A percentile compares a stretch with the other conserved stretches of the same genome.
These are phyloP conservation scores for Malus fusca DNA, from an alignment of 306 rosid species.

Conservation along the genomic window DNA sequence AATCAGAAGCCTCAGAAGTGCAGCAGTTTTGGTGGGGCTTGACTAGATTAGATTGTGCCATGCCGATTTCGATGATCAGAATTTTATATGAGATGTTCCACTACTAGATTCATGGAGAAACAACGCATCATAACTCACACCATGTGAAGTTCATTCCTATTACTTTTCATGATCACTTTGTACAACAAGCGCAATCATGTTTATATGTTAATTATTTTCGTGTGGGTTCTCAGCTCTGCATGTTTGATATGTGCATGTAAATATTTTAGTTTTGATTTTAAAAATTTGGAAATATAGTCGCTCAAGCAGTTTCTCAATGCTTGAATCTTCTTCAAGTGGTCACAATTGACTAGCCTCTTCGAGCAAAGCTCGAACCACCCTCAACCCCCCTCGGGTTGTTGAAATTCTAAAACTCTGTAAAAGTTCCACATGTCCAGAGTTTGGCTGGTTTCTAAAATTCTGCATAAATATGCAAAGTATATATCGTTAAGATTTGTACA, in stretches of 20 bases:
- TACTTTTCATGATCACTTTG: neutral
- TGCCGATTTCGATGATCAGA: neutral
- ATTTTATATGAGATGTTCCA: neutral
- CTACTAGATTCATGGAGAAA: neutral
- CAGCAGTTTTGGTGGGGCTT: neutral
- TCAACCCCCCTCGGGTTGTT: neutral
- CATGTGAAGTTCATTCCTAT: neutral
- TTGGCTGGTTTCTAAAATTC: neutral
- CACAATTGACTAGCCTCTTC: neutral
- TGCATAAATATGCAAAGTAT: neutral
- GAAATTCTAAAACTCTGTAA: neutral
- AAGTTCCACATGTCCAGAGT: neutral
- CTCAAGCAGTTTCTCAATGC: neutral
- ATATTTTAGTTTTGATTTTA: neutral
- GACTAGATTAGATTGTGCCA: neutral
- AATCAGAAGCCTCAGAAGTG: neutral
- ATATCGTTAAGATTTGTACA: too few relatives aligned
- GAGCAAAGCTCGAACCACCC: neutral
- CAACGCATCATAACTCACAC: neutral
- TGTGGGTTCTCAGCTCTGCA: neutral
- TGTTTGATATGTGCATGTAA: neutral
- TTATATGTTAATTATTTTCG: neutral
- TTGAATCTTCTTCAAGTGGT: neutral
- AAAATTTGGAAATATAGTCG: too few relatives aligned
- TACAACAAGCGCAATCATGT: neutral